These are phyloP conservation scores for Leonotis leonurus DNA, from an alignment of 257 asterid species.

Conservation along the genomic window DNA sequence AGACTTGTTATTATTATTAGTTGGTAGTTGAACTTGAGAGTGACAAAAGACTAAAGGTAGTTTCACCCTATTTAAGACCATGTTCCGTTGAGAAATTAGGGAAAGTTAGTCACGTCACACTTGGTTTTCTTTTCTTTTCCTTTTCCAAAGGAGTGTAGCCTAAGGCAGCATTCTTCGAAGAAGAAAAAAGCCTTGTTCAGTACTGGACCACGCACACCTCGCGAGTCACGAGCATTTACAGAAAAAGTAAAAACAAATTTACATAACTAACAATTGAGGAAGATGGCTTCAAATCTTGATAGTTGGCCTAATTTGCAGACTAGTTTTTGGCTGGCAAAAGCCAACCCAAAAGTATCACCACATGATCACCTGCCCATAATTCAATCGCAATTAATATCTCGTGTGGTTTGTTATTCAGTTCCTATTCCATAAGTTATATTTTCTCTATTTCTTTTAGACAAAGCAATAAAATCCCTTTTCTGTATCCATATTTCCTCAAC, in stretches of 20 bases:
- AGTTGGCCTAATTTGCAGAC: constrained; percentile 24
- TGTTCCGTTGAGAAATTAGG: constrained; percentile 19
- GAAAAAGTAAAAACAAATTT: too few relatives aligned
- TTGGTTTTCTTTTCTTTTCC: constrained; percentile 13
- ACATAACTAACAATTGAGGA: not conserved
- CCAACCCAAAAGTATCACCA: too few relatives aligned
- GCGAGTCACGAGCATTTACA: too few relatives aligned
- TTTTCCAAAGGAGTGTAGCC: constrained; percentile 15
- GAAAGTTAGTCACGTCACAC: constrained; percentile 20
- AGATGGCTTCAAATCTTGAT: not conserved
- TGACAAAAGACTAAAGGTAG: constrained; percentile 39
- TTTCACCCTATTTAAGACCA: constrained; percentile 25
- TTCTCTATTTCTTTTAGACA: not conserved
- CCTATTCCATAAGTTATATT: not conserved
- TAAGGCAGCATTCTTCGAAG: constrained; percentile 22
- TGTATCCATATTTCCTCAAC: not conserved
- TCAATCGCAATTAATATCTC: not conserved
- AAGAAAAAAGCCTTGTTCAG: not conserved
- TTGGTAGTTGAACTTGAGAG: constrained; percentile 55
- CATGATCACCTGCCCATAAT: constrained; percentile 20
- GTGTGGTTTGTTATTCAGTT: not conserved
- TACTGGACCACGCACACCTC: not conserved
- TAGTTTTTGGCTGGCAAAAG: constrained; percentile 3
- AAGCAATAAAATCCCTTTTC: not conserved
- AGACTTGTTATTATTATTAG: constrained; percentile 17